Conservation (phyloP, 2,329 filamentous ascomycete genomes). For the Penicillium sp. region DNA sequence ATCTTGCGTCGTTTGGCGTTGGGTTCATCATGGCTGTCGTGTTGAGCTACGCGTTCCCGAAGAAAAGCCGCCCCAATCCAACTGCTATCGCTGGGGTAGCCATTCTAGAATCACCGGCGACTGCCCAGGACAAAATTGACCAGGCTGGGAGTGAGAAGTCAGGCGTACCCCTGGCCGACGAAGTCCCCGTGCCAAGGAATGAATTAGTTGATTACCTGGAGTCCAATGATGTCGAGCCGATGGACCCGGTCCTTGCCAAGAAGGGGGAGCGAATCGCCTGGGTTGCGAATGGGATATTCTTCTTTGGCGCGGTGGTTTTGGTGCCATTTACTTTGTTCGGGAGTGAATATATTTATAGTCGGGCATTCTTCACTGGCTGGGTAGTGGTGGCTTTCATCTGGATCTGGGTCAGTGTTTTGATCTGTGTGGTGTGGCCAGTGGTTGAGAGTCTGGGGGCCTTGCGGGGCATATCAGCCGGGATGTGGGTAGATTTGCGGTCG, state of each 20-base stretch:
- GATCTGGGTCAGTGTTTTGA: constrained; percentile 41
- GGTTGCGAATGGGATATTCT: constrained; percentile 38
- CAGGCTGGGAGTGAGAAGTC: neutral
- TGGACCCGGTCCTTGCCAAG: constrained; percentile 41
- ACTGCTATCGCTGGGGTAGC: neutral
- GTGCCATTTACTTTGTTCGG: constrained; percentile 46
- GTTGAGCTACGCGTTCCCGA: constrained; percentile 37
- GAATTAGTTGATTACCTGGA: constrained; percentile 48
- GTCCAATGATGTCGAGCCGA: constrained; percentile 43
- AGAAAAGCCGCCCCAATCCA: constrained; percentile 20
- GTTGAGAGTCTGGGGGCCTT: constrained; percentile 40
- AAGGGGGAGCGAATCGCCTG: constrained; percentile 42
- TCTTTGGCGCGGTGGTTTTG: constrained; percentile 39
- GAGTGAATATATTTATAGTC: constrained; percentile 39
- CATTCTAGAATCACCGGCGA: neutral
- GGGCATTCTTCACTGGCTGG: constrained; percentile 41
- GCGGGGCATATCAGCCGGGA: constrained; percentile 24
- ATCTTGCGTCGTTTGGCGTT: constrained; percentile 38
- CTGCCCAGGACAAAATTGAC: neutral
- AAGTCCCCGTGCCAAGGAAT: constrained; percentile 34
- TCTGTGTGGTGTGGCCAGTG: constrained; percentile 45
- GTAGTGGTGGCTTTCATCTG: constrained; percentile 46
- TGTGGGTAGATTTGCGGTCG: constrained; percentile 18
- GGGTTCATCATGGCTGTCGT: constrained; percentile 38
- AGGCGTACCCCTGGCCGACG: neutral